Evolutionary conservation across 768 basidiomycete genomes (phyloP).

Genomic region (Suillus placidus): DNA sequence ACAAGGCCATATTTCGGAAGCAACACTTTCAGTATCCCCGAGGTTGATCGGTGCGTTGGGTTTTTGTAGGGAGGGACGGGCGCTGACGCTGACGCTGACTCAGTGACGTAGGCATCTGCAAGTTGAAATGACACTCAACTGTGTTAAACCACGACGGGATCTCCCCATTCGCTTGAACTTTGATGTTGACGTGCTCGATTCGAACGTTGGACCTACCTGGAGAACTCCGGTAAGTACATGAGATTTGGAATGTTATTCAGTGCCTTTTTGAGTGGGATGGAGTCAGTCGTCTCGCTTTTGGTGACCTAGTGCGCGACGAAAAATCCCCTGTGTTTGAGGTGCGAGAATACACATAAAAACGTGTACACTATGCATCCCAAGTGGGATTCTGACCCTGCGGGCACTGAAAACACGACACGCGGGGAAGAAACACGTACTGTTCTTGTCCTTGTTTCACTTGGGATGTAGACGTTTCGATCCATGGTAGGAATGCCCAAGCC

Average conservation of each 20-base stretch:
- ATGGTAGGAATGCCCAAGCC: neutral
- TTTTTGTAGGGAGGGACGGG: slow-evolving; percentile 63
- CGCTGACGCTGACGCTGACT: slow-evolving; percentile 42
- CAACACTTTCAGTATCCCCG: slow-evolving; percentile 86
- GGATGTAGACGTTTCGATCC: neutral
- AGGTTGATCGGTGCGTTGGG: slow-evolving; percentile 60
- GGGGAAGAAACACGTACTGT: too few relatives aligned
- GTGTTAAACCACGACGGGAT: slow-evolving; percentile 58
- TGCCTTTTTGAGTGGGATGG: neutral
- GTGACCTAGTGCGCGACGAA: neutral
- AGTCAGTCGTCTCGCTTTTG: neutral
- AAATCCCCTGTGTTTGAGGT: neutral
- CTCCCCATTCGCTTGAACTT: slow-evolving; percentile 92
- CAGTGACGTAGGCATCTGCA: slow-evolving; percentile 71
- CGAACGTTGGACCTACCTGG: slow-evolving; percentile 59
- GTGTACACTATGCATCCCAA: too few relatives aligned
- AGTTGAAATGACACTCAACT: slow-evolving; percentile 94
- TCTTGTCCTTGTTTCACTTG: too few relatives aligned
- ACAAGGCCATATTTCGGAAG: slow-evolving; percentile 72
- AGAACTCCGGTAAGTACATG: slow-evolving; percentile 70
- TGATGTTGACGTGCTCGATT: slow-evolving; percentile 94
- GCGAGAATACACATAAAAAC: too few relatives aligned
- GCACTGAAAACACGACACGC: neutral
- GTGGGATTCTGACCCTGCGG: neutral
- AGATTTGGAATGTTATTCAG: too few relatives aligned